Percentiles rank a stretch among this genome's conserved stretches.
Evolutionary conservation across 1,284 basidiomycete species (phyloP).

Genomic region (Coniophora puteana): DNA sequence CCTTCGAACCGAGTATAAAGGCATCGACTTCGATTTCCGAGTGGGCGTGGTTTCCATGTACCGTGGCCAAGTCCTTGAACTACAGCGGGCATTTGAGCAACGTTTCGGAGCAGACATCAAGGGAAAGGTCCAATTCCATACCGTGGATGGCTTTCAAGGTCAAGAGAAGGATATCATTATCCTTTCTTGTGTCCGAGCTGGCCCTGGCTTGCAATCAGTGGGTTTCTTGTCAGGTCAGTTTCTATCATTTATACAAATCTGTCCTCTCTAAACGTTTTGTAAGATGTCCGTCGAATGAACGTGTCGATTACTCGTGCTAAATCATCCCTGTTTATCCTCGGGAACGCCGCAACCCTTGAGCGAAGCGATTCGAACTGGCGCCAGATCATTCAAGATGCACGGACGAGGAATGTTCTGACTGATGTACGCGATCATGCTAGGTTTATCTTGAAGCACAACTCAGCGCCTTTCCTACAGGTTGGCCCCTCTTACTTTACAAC

Average conservation of each 20-base stretch:
- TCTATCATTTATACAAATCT: constrained; percentile 4
- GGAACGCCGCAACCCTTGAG: constrained; percentile 85
- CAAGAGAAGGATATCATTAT: constrained; percentile 98
- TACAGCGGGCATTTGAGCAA: constrained; percentile 69
- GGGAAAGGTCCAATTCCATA: constrained; percentile 88
- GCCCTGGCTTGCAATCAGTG: constrained; percentile 74
- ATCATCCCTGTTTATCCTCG: constrained; percentile 92
- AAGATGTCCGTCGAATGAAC: constrained; percentile 90
- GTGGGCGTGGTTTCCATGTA: constrained; percentile 97
- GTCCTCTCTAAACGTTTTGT: constrained; percentile 8
- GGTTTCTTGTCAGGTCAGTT: constrained; percentile 83
- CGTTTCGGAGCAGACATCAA: constrained; percentile 75
- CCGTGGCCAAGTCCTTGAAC: constrained; percentile 82
- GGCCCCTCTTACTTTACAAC: constrained; percentile 36
- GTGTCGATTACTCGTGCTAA: constrained; percentile 96
- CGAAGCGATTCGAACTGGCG: constrained; percentile 82
- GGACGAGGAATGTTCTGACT: constrained; percentile 45
- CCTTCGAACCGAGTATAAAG: constrained; percentile 64
- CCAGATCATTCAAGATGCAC: constrained; percentile 75
- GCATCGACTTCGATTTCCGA: constrained; percentile 67
- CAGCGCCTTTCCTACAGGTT: constrained; percentile 24
- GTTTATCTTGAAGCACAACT: too few species aligned
- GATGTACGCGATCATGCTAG: constrained; percentile 46
- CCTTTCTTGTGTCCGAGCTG: constrained; percentile 89
- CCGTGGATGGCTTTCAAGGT: constrained; percentile 97